Base-by-base conservation (phyloP, 2,329 filamentous ascomycete species). In the Colletotrichum sp. region DNA sequence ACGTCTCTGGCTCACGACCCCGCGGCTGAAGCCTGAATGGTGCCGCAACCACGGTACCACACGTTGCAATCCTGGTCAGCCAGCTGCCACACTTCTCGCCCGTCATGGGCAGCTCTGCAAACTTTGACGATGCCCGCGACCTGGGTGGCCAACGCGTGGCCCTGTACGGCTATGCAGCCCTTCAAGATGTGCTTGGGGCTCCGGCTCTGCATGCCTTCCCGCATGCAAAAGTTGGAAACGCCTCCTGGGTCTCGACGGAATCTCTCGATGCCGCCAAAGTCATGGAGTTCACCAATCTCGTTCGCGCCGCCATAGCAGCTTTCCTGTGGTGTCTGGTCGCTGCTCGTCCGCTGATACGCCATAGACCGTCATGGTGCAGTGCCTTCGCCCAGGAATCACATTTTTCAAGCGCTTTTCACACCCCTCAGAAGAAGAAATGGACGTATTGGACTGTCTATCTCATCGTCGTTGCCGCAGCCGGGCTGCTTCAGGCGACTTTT, bases 351-450 rank as follows among this genome's bases (percentile, higher is more conserved):
- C 71, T 85, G 8, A 75, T 79, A 3, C 80, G 81, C 5, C 75
- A 77, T 5, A 80, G 84, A 2, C 87, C 88, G 0, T 81, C 79
- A 58, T 89, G 87, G 86, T 79, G 84, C 16, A 83, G 81, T 12
- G 84, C 85, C 3, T 89, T 89, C 74, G 87, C 88, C 4, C 80
- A 82, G 10, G 87, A 89, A 77, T 76, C 72, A 2, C 38, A 70
- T 0, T 52, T 77, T 21, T 83, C 81, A 43, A 18, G 76, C 71
- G 28, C 76, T 67, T 36, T 30, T 38, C 34, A 30, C 55, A 12
- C 79, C 56, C 26, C 70, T 7, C 52, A 75, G 79, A 28, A 84
- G 78, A 58, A 75, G 36, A 69, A 77, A 13, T 88, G 85, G 86
- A 85, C 82, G 1, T 77, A 82, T 55, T 88, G 85, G 84, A 86